phyloP scores from a whole-genome alignment of 441 rosid species.

The Mallotus japonicus region DNA sequence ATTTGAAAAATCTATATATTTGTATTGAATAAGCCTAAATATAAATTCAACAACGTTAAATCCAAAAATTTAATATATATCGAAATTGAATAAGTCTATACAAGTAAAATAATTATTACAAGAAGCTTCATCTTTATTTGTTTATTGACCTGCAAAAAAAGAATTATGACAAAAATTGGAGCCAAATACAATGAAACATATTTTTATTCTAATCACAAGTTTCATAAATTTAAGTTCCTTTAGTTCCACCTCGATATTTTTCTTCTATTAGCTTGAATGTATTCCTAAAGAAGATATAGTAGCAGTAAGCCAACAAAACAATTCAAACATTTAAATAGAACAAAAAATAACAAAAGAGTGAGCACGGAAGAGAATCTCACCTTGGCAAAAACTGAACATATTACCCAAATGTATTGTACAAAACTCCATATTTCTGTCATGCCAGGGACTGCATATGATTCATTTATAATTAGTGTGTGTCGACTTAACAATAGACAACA shows the following conservation, averaged over 20 bases:
- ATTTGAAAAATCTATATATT: too few relatives aligned
- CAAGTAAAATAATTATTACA: too few relatives aligned
- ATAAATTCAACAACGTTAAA: too few relatives aligned
- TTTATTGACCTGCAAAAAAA: too few relatives aligned
- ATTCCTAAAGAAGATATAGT: conserved; percentile 44
- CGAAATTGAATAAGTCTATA: too few relatives aligned
- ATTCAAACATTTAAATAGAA: conserved; percentile 19
- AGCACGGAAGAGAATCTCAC: conserved; percentile 44
- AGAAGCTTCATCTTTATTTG: too few relatives aligned
- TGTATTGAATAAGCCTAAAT: too few relatives aligned
- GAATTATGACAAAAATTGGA: too few relatives aligned
- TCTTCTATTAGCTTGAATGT: conserved; percentile 53
- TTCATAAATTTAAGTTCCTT: too few relatives aligned
- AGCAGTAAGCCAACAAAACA: conserved; percentile 24
- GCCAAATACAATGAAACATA: too few relatives aligned
- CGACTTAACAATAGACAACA: not conserved
- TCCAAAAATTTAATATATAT: too few relatives aligned
- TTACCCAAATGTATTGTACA: conserved; percentile 88
- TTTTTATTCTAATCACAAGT: too few relatives aligned
- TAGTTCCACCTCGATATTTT: conserved; percentile 58
- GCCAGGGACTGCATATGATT: conserved; percentile 54
- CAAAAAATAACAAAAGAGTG: not conserved
- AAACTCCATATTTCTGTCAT: conserved; percentile 55
- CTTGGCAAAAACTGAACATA: conserved; percentile 80
- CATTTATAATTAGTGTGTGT: conserved; percentile 24